Conservation (phyloP, 257 asterid species). For the Solanum corneliomulleri region DNA sequence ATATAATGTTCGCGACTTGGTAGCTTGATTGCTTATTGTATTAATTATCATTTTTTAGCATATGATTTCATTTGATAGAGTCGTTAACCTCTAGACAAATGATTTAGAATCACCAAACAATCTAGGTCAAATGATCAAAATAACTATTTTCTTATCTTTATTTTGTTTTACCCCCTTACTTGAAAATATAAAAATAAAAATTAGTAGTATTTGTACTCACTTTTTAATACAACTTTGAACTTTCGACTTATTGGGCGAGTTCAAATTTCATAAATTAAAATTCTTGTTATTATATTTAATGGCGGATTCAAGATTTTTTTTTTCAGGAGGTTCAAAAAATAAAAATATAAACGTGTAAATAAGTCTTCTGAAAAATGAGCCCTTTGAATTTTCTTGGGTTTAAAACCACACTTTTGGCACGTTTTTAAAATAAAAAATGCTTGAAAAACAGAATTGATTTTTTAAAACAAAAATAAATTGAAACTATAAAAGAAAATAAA, state of each 20-base stretch:
- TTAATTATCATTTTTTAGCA: neutral
- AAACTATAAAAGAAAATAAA: too few relatives aligned
- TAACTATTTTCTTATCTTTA: neutral
- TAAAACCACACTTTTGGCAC: too few relatives aligned
- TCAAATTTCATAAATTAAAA: neutral
- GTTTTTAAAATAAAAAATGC: too few relatives aligned
- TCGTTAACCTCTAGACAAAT: neutral
- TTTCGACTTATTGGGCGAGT: neutral
- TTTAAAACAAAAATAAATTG: too few relatives aligned
- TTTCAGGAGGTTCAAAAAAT: too few relatives aligned
- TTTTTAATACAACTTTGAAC: neutral
- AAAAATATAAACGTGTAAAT: too few relatives aligned
- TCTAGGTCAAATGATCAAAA: neutral
- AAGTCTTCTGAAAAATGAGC: too few relatives aligned
- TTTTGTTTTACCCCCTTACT: neutral
- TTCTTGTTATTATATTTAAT: neutral
- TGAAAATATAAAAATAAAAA: neutral
- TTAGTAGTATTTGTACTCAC: neutral
- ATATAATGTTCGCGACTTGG: neutral
- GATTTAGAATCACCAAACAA: neutral
- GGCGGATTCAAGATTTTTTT: too few relatives aligned
- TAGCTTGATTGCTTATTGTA: neutral
- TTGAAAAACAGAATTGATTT: too few relatives aligned
- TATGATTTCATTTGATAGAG: neutral
- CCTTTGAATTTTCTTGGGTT: too few relatives aligned